Evolutionary conservation across 2,329 filamentous ascomycete genomes (phyloP).

Genomic region (Beauveria sp.): DNA sequence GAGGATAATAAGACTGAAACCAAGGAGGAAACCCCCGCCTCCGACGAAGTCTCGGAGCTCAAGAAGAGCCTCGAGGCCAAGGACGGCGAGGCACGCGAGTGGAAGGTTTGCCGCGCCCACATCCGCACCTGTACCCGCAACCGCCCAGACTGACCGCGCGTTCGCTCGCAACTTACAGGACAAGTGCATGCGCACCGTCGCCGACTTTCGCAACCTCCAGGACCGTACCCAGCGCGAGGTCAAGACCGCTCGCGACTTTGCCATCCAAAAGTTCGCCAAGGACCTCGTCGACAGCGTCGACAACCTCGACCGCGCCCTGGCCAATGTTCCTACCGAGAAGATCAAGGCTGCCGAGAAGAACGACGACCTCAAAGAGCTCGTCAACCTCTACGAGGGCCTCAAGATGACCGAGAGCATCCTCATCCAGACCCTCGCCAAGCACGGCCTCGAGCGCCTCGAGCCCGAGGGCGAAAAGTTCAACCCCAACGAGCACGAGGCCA

Average conservation of each 20-base stretch:
- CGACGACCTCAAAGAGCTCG: constrained; percentile 61
- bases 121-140: background rate
- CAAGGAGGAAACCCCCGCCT: constrained; percentile 21
- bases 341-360: constrained; percentile 45
- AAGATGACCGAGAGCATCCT: constrained; percentile 93
- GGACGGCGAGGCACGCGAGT: constrained; percentile 54
- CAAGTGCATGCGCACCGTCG: constrained; percentile 86
- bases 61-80: constrained; percentile 47
- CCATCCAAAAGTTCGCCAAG: constrained; percentile 90
- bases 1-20: constrained; percentile 21
- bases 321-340: constrained; percentile 69
- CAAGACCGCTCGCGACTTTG: constrained; percentile 80
- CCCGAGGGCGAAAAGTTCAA: constrained; percentile 84
- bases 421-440: constrained; percentile 82
- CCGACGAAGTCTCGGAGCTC: constrained; percentile 34
- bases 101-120: constrained; percentile 60
- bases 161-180: constrained; percentile 52
- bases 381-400: constrained; percentile 77
- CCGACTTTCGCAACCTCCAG: constrained; percentile 97
- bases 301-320: constrained; percentile 90
- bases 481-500: constrained; percentile 93
- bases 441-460: constrained; percentile 85
- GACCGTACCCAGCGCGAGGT: constrained; percentile 89
- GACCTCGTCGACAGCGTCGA: constrained; percentile 94
- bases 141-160: background rate